A percentile compares a stretch with the other conserved stretches of the same genome.
phyloP scores from a whole-genome alignment of 2,329 filamentous ascomycete species.

The Exophiala sideris region DNA sequence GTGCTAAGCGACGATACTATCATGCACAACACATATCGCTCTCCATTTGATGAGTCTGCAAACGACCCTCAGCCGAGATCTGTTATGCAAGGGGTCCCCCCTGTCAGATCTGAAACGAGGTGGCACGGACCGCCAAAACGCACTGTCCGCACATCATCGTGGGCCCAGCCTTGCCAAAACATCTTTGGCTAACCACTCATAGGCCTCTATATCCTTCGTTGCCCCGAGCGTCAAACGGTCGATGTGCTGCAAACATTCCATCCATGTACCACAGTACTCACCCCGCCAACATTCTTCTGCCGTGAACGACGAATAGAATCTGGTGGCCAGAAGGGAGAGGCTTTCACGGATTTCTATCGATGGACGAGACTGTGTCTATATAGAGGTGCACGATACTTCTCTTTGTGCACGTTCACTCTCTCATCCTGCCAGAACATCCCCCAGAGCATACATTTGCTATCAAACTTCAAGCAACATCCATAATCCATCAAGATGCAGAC shows the following conservation, averaged over 20 bases:
- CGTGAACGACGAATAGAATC: not conserved
- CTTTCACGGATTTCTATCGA: not conserved
- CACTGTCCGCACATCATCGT: not conserved
- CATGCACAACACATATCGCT: too few species aligned
- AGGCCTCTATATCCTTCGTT: not conserved
- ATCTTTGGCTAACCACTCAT: not conserved
- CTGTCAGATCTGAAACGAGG: not conserved
- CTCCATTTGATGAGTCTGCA: too few species aligned
- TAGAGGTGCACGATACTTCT: not conserved
- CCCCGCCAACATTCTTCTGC: not conserved
- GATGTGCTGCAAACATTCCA: not conserved
- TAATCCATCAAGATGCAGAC: constrained; percentile 6
- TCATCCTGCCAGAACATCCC: too few species aligned
- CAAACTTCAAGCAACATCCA: not conserved
- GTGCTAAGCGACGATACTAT: too few species aligned
- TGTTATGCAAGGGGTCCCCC: not conserved
- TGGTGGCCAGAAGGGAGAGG: not conserved
- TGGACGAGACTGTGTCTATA: not conserved
- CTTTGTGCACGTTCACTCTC: too few species aligned
- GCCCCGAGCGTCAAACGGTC: not conserved
- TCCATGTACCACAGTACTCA: not conserved
- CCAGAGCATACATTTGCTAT: not conserved
- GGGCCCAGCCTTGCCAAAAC: not conserved
- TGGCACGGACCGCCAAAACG: not conserved
- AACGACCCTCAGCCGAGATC: too few species aligned